Percentiles rank a stretch among this genome's conserved stretches.
Evolutionary conservation across 2,329 filamentous ascomycete genomes (phyloP).

Genomic region (Phyllosticta citribraziliensis): DNA sequence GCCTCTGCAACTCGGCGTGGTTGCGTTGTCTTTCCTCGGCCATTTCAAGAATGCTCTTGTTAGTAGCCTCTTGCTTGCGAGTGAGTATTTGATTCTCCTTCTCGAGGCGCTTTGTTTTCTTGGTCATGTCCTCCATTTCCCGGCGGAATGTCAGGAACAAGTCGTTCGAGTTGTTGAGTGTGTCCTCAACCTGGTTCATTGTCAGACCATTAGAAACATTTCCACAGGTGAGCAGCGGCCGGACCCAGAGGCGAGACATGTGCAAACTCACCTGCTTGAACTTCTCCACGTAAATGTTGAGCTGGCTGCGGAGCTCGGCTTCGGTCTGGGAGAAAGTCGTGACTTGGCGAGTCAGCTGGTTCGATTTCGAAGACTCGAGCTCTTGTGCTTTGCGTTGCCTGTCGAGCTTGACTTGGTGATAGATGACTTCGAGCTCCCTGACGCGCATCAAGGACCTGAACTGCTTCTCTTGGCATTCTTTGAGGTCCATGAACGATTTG

Average conservation of each 20-base stretch:
- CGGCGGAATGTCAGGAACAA: conserved; percentile 93
- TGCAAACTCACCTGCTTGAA: conserved; percentile 78
- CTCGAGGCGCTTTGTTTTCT: conserved; percentile 93
- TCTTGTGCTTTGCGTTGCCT: conserved; percentile 84
- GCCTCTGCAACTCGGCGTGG: conserved; percentile 66
- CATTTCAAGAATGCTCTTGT: conserved; percentile 94
- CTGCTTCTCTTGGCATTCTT: conserved; percentile 88
- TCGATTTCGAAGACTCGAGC: conserved; percentile 65
- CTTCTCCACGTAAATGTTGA: conserved; percentile 98
- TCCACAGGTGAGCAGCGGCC: conserved; percentile 9
- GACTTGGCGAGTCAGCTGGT: conserved; percentile 82
- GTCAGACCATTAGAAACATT: conserved; percentile 22
- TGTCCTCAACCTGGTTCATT: conserved; percentile 78
- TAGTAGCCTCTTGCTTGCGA: conserved; percentile 86
- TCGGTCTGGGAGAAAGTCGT: conserved; percentile 95
- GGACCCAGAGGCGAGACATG: conserved; percentile 8
- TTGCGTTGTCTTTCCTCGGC: conserved; percentile 78
- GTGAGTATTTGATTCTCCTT: conserved; percentile 91
- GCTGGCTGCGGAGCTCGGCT: conserved; percentile 81
- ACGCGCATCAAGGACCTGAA: conserved; percentile 86
- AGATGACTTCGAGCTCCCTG: conserved; percentile 92
- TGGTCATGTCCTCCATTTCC: conserved; percentile 99
- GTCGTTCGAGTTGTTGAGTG: conserved; percentile 95
- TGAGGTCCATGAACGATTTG: conserved; percentile 93
- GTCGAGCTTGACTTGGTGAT: conserved; percentile 79